Evolutionary conservation across 148 eudicot genomes (phyloP), one percentile per base, ranked within the genome.

Genomic region (Rhododendron henanense): DNA sequence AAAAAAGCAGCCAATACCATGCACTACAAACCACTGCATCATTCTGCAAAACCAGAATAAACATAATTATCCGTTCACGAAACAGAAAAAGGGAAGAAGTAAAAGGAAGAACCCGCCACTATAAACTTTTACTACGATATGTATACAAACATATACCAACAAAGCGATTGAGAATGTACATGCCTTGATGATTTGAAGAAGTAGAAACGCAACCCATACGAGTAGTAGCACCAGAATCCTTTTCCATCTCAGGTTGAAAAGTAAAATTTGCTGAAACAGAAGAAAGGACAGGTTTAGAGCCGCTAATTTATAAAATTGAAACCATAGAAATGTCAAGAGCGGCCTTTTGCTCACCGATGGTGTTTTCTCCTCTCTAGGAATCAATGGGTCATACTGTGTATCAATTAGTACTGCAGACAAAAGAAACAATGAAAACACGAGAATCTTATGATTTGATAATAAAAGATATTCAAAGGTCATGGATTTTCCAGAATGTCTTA

Each of bases 111-210:
- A 6, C 37, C n/a, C 1, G 3, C 78, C 1, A 16, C 78, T 5
- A 2, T 6, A 35, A 15, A 15, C 4, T 33, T 35, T 35, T 13
- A 15, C 44, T 14, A 37, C 18, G 78, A 48, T 51, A 28, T 16
- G 28, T 9, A 48, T 3, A 71, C 39, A 84, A 13, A 73, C 25
- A 10, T 74, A 28, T 3, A 45, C 53, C 28, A 41, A 5, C 81
- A 87, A 44, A 79, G 31, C 37, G 78, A 79, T 63, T 63, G 47
- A 55, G 48, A 74, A 80, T 78, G 79, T 8, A 79, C 95, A 91
- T 93, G 89, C 99, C 98, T 97, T 97, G 67, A 92, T 83, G 75
- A 97, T 55, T 90, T 97, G 99, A 85, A 97, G 95, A 87, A 94
- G 88, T 83, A 97, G 87, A 79, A 97, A 97, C 11, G 88, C 84